Conservation (phyloP, 331 rosid genomes). For the Quercus tomentella region DNA sequence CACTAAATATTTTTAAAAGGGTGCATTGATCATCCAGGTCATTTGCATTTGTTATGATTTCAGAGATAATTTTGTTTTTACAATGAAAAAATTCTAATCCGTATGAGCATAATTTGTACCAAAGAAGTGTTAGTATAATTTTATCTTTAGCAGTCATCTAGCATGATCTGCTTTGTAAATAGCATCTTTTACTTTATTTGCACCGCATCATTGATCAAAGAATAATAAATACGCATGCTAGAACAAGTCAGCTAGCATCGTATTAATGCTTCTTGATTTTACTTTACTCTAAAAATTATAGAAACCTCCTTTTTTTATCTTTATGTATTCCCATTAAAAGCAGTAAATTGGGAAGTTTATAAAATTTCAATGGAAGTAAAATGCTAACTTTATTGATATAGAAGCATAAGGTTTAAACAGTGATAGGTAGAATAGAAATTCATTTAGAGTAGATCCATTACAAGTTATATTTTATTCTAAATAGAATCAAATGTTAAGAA, state of each 20-base stretch:
- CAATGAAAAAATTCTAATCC: not conserved
- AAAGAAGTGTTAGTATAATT: not conserved
- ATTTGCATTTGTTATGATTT: not conserved
- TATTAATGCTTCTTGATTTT: not conserved
- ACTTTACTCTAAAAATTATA: not conserved
- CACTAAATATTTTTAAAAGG: not conserved
- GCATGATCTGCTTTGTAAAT: not conserved
- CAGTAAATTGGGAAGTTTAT: not conserved
- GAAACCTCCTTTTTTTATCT: not conserved
- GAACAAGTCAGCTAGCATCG: not conserved
- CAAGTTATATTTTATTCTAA: not conserved
- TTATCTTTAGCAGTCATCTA: not conserved
- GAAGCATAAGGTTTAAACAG: not conserved
- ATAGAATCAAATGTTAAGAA: too few relatives aligned
- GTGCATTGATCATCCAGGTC: not conserved
- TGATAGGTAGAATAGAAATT: not conserved
- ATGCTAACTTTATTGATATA: not conserved
- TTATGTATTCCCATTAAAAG: not conserved
- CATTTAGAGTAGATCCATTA: not conserved
- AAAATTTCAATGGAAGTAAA: not conserved
- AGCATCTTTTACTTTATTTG: not conserved
- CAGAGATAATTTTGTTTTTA: not conserved
- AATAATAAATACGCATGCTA: not conserved
- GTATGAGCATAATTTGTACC: not conserved
- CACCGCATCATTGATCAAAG: not conserved